phyloP scores from a whole-genome alignment of 441 rosid genomes.

The Viola pubescens region DNA sequence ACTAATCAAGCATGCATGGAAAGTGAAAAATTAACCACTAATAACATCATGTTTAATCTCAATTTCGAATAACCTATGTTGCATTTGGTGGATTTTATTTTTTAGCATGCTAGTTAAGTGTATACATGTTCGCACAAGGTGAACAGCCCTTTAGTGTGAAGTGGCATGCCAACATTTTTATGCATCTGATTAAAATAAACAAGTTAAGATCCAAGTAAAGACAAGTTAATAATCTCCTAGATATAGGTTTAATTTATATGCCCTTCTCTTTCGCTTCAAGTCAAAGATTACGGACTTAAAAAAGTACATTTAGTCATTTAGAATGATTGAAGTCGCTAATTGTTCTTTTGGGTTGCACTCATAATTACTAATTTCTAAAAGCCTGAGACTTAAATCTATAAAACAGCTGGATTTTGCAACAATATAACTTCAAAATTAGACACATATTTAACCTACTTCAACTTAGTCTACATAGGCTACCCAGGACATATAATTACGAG shows the following conservation, averaged over 20 bases:
- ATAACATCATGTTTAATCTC: conserved; percentile 2
- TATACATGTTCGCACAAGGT: background rate
- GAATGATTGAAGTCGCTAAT: conserved; percentile 21
- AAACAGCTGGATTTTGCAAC: background rate
- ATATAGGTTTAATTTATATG: too few relatives aligned
- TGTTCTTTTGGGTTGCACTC: background rate
- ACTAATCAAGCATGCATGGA: conserved; percentile 15
- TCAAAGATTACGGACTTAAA: conserved; percentile 24
- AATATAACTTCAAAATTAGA: too few relatives aligned
- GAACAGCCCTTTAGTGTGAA: background rate
- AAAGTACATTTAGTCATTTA: conserved; percentile 11
- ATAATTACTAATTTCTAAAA: background rate
- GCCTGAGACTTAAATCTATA: background rate
- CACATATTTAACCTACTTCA: too few relatives aligned
- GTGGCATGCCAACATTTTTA: background rate
- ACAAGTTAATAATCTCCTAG: background rate
- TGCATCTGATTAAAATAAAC: background rate
- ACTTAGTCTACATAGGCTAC: background rate
- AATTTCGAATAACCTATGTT: background rate
- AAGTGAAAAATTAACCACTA: conserved; percentile 8
- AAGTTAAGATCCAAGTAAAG: too few relatives aligned
- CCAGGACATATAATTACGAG: too few relatives aligned
- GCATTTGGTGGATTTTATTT: background rate
- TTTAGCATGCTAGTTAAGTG: too few relatives aligned
- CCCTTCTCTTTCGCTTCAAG: too few relatives aligned